Evolutionary conservation across 768 basidiomycete species (phyloP).

Genomic region (Xanthoconium stramineum): DNA sequence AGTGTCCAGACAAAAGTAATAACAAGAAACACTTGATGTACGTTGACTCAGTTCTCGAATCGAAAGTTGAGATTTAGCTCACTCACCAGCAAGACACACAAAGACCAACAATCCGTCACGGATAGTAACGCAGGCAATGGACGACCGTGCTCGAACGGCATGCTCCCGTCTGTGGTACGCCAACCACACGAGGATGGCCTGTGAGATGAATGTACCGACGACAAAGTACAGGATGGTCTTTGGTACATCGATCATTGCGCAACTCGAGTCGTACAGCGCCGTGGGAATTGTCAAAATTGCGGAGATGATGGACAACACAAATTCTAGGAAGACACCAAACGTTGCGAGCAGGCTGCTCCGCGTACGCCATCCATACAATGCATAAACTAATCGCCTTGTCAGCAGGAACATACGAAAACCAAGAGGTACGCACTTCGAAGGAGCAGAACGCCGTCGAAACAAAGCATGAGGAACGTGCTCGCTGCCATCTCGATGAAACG

Average conservation of each 20-base stretch:
- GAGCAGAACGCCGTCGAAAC: constrained; percentile 18
- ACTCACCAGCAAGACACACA: constrained; percentile 14
- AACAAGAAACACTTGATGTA: constrained; percentile 11
- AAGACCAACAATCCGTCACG: constrained; percentile 22
- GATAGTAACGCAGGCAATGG: constrained; percentile 20
- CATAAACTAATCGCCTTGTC: constrained; percentile 16
- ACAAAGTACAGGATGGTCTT: constrained; percentile 4
- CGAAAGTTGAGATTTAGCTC: background rate
- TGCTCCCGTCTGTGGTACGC: constrained; percentile 12
- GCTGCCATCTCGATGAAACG: constrained; percentile 12
- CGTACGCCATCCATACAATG: constrained; percentile 8
- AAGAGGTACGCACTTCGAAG: constrained; percentile 19
- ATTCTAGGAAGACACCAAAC: constrained; percentile 12
- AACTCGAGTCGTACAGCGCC: constrained; percentile 13
- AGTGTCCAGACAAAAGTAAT: constrained; percentile 2
- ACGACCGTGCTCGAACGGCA: background rate
- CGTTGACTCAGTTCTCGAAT: background rate
- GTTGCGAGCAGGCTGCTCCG: background rate
- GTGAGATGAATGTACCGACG: constrained; percentile 8
- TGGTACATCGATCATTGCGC: constrained; percentile 3
- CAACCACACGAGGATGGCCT: constrained; percentile 19
- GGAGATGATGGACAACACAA: background rate
- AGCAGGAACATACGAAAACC: background rate
- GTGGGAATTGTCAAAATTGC: constrained; percentile 1
- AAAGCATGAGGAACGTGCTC: constrained; percentile 10